Conservation (phyloP, 2,329 filamentous ascomycete species). For the Nemania abortiva region DNA sequence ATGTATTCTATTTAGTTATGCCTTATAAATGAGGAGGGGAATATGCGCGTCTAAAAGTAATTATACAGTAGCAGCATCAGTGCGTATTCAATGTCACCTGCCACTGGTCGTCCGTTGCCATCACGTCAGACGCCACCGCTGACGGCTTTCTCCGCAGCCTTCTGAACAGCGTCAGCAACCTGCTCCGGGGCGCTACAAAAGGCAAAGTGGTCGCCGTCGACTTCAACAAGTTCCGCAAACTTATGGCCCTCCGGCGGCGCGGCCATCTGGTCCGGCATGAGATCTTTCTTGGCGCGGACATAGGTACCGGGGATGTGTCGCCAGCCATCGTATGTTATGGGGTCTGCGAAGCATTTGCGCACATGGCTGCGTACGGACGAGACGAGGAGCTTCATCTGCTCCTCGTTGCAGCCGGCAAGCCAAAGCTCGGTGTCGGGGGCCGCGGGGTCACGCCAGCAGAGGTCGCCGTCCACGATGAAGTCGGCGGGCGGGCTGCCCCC, state of each 20-base stretch:
- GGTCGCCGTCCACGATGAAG: conserved; percentile 31
- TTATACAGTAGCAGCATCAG: neutral
- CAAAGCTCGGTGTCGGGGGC: conserved; percentile 13
- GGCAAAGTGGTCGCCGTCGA: conserved; percentile 38
- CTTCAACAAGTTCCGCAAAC: conserved; percentile 38
- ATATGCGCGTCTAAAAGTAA: neutral
- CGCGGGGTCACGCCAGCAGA: conserved; percentile 33
- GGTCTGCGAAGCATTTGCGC: conserved; percentile 32
- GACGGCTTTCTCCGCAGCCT: conserved; percentile 31
- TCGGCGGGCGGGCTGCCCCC: conserved; percentile 17
- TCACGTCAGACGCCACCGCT: neutral
- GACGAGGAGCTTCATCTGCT: conserved; percentile 23
- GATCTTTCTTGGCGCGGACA: conserved; percentile 28
- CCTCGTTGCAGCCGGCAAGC: conserved; percentile 26
- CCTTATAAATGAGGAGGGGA: neutral
- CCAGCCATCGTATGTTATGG: conserved; percentile 36
- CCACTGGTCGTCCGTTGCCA: too few relatives aligned
- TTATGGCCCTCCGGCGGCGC: conserved; percentile 34
- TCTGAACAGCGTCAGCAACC: conserved; percentile 30
- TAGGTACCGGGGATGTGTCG: conserved; percentile 37
- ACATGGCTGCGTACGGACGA: conserved; percentile 33
- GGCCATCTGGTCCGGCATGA: conserved; percentile 37
- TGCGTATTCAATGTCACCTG: neutral
- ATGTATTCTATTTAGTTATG: neutral
- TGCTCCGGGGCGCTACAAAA: conserved; percentile 32